Evolutionary conservation across 1,139 yeast genomes (phyloP).

Genomic region (Yamadazyma sp.): DNA sequence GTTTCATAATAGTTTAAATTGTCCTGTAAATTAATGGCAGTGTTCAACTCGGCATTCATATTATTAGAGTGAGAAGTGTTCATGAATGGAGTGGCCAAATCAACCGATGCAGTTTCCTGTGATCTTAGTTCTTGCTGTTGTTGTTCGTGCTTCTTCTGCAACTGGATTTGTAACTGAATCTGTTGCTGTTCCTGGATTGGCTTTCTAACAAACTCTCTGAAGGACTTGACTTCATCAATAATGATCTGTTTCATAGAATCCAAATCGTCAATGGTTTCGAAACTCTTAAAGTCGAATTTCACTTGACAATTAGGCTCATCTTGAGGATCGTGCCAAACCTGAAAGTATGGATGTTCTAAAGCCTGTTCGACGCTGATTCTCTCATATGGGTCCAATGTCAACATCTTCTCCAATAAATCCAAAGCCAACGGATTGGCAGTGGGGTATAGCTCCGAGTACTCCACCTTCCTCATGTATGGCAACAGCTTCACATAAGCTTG

Average conservation of each 20-base stretch:
- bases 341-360: conserved; percentile 80
- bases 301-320: conserved; percentile 88
- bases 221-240: conserved; percentile 74
- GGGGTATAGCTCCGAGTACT: conserved; percentile 74
- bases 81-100: conserved; percentile 18
- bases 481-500: conserved; percentile 88
- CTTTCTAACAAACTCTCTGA: conserved; percentile 77
- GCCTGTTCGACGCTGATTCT: conserved; percentile 91
- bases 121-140: conserved; percentile 46
- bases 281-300: conserved; percentile 80
- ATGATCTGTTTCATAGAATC: conserved; percentile 76
- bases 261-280: conserved; percentile 84
- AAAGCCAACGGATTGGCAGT: conserved; percentile 84
- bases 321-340: conserved; percentile 94
- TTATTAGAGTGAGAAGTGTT: conserved; percentile 10
- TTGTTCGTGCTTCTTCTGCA: conserved; percentile 32
- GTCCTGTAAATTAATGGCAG: conserved; percentile 18
- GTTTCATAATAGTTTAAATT: conserved; percentile 33
- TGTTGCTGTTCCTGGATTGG: conserved; percentile 70
- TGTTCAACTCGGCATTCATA: conserved; percentile 29
- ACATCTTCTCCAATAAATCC: conserved; percentile 78
- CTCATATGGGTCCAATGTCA: conserved; percentile 82
- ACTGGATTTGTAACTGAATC: conserved; percentile 40
- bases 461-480: conserved; percentile 80
- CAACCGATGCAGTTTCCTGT: conserved; percentile 20